Evolutionary conservation across 139 green algal species (phyloP).

Genomic region (Chlorella sp.): DNA sequence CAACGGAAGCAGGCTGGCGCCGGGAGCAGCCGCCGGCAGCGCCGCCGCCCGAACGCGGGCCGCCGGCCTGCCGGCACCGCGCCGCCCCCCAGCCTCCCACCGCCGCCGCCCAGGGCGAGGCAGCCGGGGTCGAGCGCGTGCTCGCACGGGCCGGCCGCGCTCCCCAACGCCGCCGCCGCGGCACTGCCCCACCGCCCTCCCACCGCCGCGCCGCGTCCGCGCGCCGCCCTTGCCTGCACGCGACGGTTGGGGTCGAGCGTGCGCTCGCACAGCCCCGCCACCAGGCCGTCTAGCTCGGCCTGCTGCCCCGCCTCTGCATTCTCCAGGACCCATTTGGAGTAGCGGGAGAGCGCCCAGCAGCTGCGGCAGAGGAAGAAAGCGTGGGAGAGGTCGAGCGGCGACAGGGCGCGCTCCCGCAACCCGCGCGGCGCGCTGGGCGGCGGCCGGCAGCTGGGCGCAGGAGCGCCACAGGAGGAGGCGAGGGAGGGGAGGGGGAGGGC

Average conservation of each 20-base stretch:
- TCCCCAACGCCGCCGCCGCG: too few species aligned
- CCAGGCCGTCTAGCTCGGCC: constrained; percentile 47
- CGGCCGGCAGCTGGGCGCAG: background rate
- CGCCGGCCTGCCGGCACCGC: too few species aligned
- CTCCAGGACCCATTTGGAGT: constrained; percentile 78
- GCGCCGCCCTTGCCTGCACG: constrained; percentile 62
- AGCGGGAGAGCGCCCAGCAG: constrained; percentile 91
- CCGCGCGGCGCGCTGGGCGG: too few species aligned
- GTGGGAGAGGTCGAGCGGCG: too few species aligned
- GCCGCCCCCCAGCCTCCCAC: too few species aligned
- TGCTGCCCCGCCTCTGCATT: constrained; percentile 18
- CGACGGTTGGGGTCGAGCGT: constrained; percentile 84
- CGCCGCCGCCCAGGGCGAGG: too few species aligned
- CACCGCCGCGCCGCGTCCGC: background rate
- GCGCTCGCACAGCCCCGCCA: constrained; percentile 69
- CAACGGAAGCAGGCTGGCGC: too few species aligned
- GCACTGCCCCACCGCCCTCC: background rate
- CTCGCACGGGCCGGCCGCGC: too few species aligned
- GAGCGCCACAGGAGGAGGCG: background rate
- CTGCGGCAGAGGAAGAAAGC: constrained; percentile 29
- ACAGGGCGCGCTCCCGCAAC: background rate
- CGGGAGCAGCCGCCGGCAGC: too few species aligned
- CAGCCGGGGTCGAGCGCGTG: too few species aligned
- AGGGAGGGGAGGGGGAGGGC: background rate
- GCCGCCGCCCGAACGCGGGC: too few species aligned